A percentile compares a stretch with the other conserved stretches of the same genome.
Evolutionary conservation across 768 basidiomycete species (phyloP).

Genomic region (Hygrophorus pudorinus): DNA sequence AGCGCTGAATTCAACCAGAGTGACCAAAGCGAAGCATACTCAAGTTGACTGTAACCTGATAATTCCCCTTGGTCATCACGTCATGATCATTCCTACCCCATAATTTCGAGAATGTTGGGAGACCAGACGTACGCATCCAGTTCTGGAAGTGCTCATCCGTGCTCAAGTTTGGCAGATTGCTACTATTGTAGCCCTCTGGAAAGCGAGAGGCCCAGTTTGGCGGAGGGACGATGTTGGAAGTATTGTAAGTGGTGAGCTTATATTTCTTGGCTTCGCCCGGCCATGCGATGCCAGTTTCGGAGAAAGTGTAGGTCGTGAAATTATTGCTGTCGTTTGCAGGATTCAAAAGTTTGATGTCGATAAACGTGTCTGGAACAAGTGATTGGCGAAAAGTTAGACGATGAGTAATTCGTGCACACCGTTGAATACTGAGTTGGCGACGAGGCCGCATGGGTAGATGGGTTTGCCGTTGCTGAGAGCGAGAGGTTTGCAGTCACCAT

Average conservation of each 20-base stretch:
- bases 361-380: conserved; percentile 60
- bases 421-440: conserved; percentile 96
- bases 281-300: conserved; percentile 86
- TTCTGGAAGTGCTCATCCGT: conserved; percentile 92
- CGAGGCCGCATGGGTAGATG: conserved; percentile 93
- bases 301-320: conserved; percentile 57
- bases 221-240: conserved; percentile 74
- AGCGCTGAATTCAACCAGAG: conserved; percentile 7
- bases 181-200: conserved; percentile 62
- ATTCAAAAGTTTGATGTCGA: conserved; percentile 49
- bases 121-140: conserved; percentile 98
- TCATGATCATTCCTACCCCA: conserved; percentile 85
- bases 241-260: conserved; percentile 34
- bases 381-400: conserved; percentile 1
- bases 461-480: conserved; percentile 40
- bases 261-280: conserved; percentile 92
- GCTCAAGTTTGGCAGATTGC: conserved; percentile 63
- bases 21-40: conserved; percentile 44
- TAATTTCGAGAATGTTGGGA: conserved; percentile 94
- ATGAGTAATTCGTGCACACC: conserved; percentile 34
- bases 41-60: conserved; percentile 66
- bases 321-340: conserved; percentile 24
- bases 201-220: conserved; percentile 81
- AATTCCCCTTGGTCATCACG: conserved; percentile 60
- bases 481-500: conserved; percentile 84